A percentile compares a stretch with the other conserved stretches of the same genome.
Conservation (phyloP, 192 early-diverging fungal genomes). For the Lobosporangium transversale region DNA sequence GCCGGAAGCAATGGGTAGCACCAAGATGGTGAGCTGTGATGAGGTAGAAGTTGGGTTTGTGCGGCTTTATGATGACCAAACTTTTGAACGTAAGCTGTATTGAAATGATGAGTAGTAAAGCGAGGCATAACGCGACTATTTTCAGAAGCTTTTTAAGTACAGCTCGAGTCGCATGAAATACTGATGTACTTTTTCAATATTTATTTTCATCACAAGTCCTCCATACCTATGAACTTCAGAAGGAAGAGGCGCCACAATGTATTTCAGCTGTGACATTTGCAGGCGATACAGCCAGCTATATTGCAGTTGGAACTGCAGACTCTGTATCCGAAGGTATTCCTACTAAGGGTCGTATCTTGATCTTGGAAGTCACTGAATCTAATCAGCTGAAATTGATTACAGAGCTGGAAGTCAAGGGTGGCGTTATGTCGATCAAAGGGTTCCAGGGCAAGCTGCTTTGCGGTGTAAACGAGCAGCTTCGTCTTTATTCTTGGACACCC, state of each 20-base stretch:
- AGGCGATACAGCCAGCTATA: slow-evolving; percentile 57
- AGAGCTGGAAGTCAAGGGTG: slow-evolving; percentile 64
- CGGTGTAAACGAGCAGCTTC: slow-evolving; percentile 68
- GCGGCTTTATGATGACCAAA: slow-evolving; percentile 75
- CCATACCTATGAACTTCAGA: slow-evolving; percentile 53
- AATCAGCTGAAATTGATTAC: slow-evolving; percentile 63
- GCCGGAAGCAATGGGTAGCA: slow-evolving; percentile 24
- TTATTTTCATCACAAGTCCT: slow-evolving; percentile 36
- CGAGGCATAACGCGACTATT: neutral
- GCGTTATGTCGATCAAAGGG: slow-evolving; percentile 67
- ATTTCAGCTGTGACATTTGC: slow-evolving; percentile 56
- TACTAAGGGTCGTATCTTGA: slow-evolving; percentile 76
- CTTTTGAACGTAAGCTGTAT: slow-evolving; percentile 72
- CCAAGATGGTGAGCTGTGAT: slow-evolving; percentile 21
- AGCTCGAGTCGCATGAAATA: no score
- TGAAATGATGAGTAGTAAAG: neutral
- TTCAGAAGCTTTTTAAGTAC: no score
- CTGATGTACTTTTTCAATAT: no score
- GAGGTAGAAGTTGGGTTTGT: slow-evolving; percentile 58
- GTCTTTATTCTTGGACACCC: slow-evolving; percentile 26
- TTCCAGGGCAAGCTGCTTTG: slow-evolving; percentile 75
- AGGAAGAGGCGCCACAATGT: slow-evolving; percentile 55
- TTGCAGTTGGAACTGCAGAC: slow-evolving; percentile 81
- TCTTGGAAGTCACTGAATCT: slow-evolving; percentile 62
- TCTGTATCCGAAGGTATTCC: slow-evolving; percentile 65